phyloP scores from a whole-genome alignment of 2,329 filamentous ascomycete genomes.

The Diplodia scrobiculata region DNA sequence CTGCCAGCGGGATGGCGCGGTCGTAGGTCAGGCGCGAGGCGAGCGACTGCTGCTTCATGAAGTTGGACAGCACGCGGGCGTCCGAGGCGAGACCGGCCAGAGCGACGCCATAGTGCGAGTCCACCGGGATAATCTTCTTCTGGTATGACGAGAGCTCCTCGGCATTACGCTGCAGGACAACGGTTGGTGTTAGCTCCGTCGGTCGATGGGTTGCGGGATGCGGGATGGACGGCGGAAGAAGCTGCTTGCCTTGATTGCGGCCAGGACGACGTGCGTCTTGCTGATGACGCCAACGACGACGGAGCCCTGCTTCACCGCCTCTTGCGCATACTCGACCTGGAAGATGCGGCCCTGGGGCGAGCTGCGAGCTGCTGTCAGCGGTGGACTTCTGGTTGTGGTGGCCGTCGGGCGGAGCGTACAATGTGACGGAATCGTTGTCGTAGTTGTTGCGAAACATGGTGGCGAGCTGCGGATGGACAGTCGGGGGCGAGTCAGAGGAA shows the following conservation, averaged over 20 bases:
- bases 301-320: constrained; percentile 98
- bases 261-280: constrained; percentile 96
- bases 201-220: not conserved
- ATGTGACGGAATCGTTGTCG: constrained; percentile 99
- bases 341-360: constrained; percentile 99
- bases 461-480: constrained; percentile 36
- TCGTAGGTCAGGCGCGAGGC: constrained; percentile 94
- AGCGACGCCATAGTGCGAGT: constrained; percentile 91
- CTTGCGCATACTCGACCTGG: constrained; percentile 97
- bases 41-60: constrained; percentile 99
- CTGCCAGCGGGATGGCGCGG: constrained; percentile 85
- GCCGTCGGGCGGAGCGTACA: constrained; percentile 61
- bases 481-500: constrained; percentile 4
- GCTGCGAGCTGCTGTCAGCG: constrained; percentile 55
- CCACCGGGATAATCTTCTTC: constrained; percentile 97
- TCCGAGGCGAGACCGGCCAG: constrained; percentile 97
- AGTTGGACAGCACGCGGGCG: constrained; percentile 98
- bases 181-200: constrained; percentile 24
- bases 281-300: constrained; percentile 95
- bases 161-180: constrained; percentile 75
- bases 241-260: constrained; percentile 81
- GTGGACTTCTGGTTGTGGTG: constrained; percentile 30
- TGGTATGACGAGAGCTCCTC: constrained; percentile 99
- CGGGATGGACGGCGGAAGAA: constrained; percentile 10
- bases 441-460: constrained; percentile 99